phyloP scores from a whole-genome alignment of 148 eudicot genomes.

The Rhododendron simsii region DNA sequence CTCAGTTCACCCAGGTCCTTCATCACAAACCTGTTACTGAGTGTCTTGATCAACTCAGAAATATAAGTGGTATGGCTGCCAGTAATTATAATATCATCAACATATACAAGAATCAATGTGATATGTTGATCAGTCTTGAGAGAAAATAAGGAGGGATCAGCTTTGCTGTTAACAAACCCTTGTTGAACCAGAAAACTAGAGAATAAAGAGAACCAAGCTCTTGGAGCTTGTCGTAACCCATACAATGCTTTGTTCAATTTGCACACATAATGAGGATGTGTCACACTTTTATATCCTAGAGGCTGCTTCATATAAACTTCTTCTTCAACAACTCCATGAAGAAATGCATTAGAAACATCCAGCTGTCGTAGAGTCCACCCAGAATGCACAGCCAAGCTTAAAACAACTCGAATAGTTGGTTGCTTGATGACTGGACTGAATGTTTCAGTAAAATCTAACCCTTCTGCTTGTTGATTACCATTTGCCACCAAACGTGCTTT shows the following conservation, averaged over 20 bases:
- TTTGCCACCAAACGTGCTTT: background rate
- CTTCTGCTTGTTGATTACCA: background rate
- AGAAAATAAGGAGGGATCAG: background rate
- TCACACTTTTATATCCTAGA: background rate
- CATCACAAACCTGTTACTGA: no score
- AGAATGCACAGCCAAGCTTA: no score
- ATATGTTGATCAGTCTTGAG: background rate
- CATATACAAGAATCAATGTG: no score
- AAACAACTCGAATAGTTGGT: background rate
- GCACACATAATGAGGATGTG: background rate
- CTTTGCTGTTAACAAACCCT: background rate
- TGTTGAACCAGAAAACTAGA: background rate
- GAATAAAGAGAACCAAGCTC: background rate
- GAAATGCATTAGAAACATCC: background rate
- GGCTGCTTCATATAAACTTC: background rate
- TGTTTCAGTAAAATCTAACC: background rate
- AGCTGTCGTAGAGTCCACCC: no score
- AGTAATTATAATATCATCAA: background rate
- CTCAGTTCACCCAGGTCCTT: no score
- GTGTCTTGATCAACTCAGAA: no score
- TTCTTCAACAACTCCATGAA: background rate
- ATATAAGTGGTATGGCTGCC: background rate
- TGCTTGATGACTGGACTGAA: background rate
- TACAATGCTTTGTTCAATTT: background rate
- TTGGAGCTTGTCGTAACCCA: background rate